Evolutionary conservation across 2,329 filamentous ascomycete species (phyloP).

Genomic region (Fusarium vanettenii): DNA sequence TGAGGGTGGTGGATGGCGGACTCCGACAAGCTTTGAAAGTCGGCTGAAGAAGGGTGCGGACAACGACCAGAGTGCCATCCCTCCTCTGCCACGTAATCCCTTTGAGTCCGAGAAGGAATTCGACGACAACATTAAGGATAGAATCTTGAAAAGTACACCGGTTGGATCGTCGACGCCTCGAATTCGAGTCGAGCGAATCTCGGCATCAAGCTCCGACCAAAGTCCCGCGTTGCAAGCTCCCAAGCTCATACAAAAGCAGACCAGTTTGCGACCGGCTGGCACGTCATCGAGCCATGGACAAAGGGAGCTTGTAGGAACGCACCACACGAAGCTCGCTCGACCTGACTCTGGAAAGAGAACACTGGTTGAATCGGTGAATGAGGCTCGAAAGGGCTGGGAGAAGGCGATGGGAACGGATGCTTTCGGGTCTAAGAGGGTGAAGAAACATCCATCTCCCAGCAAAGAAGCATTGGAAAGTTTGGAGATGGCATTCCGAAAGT

Average conservation of each 20-base stretch:
- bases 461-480: constrained; percentile 55
- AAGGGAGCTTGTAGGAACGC: neutral
- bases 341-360: neutral
- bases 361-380: constrained; percentile 15
- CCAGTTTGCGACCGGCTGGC: neutral
- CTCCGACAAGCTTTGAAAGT: constrained; percentile 39
- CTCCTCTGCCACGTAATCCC: constrained; percentile 29
- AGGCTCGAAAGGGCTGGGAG: constrained; percentile 13
- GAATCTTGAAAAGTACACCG: constrained; percentile 51
- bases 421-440: constrained; percentile 39
- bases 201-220: constrained; percentile 24
- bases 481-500: constrained; percentile 50
- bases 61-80: constrained; percentile 1
- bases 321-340: neutral
- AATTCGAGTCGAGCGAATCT: constrained; percentile 34
- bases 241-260: constrained; percentile 7
- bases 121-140: constrained; percentile 52
- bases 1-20: constrained; percentile 30
- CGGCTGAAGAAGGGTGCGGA: constrained; percentile 27
- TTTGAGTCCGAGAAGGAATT: constrained; percentile 55
- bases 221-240: constrained; percentile 17
- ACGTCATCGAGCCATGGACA: neutral
- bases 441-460: constrained; percentile 60
- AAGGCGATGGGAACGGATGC: neutral
- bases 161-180: constrained; percentile 54